Base-by-base conservation (phyloP, 2,329 filamentous ascomycete genomes). In the Colletotrichum cereale region DNA sequence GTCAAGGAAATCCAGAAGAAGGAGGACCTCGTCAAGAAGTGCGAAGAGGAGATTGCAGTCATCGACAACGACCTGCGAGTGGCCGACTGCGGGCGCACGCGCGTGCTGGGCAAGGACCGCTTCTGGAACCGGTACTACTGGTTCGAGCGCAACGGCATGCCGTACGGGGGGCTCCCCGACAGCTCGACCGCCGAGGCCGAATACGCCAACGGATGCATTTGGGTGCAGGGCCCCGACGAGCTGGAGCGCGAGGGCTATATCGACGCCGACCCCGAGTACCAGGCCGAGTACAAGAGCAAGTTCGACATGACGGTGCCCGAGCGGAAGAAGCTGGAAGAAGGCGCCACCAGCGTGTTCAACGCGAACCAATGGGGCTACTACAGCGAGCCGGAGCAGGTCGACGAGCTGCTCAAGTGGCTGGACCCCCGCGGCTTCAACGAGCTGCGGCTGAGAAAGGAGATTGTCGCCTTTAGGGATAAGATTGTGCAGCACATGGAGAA, bases 121-220 rank as follows among this genome's bases (percentile, higher is more conserved):
- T 99, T 97, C 86, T 97, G 96, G 91, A 98, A 99, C 82, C 90
- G 96, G 65, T 99, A 98, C 82, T 98, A 97, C 86, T 99, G 96
- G 96, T 98, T 98, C 80, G 96, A 99, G 82, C 92, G 96, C 73
- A 99, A 98, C 78, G 96, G 95, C 31, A 98, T 98, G 95, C 96
- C 96, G 0, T 97, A 96, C 77, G 94, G 88, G 40, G 96, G 96
- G 5, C 86, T 98, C 66, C 95, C 95, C 0, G 90, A 89, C 74
- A 97, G 94, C 80, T 98, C 95, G 21, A 98, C 96, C 1, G 93
- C 94, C 1, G 87, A 91, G 56, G 95, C 96, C 29, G 91, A 89
- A 11, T 99, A 98, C 79, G 95, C 96, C 50, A 99, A 98, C 79
- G 96, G 94, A 11, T 93, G 96, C 70, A 88, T 99, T 67, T 99